phyloP scores from a whole-genome alignment of 2,329 filamentous ascomycete species.

The Colletotrichum somersetense region DNA sequence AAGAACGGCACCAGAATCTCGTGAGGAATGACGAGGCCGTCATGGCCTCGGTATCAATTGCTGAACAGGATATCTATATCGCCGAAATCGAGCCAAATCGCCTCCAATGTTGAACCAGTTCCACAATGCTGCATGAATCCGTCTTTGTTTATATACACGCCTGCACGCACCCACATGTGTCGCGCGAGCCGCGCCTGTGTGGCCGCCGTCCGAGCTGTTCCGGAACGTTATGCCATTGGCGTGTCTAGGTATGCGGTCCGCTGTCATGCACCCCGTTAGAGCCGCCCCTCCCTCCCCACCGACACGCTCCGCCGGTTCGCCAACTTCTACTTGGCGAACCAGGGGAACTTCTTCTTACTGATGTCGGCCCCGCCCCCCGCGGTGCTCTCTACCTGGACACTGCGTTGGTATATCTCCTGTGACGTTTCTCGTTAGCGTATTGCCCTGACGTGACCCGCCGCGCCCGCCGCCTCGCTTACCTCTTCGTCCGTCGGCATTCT shows the following conservation, averaged over 20 bases:
- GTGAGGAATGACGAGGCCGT: constrained; percentile 27
- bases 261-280: constrained; percentile 11
- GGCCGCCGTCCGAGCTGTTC: not conserved
- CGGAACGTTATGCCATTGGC: constrained; percentile 22
- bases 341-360: constrained; percentile 75
- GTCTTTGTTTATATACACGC: constrained; percentile 33
- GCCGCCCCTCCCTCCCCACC: constrained; percentile 4
- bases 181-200: constrained; percentile 10
- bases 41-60: constrained; percentile 36
- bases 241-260: constrained; percentile 4
- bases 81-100: constrained; percentile 39
- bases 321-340: constrained; percentile 66
- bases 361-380: constrained; percentile 60
- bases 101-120: constrained; percentile 28
- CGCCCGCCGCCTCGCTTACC: constrained; percentile 64
- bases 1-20: not conserved
- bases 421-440: constrained; percentile 44
- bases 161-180: constrained; percentile 30
- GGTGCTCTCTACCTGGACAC: constrained; percentile 68
- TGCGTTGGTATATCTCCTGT: constrained; percentile 75
- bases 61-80: constrained; percentile 42
- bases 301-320: constrained; percentile 21
- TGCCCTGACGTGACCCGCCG: not conserved
- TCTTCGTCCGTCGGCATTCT: constrained; percentile 89
- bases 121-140: constrained; percentile 30